Evolutionary conservation across 345 rosid genomes (phyloP), one percentile per base, ranked within the genome.

Genomic region (Lagerstroemia speciosa): DNA sequence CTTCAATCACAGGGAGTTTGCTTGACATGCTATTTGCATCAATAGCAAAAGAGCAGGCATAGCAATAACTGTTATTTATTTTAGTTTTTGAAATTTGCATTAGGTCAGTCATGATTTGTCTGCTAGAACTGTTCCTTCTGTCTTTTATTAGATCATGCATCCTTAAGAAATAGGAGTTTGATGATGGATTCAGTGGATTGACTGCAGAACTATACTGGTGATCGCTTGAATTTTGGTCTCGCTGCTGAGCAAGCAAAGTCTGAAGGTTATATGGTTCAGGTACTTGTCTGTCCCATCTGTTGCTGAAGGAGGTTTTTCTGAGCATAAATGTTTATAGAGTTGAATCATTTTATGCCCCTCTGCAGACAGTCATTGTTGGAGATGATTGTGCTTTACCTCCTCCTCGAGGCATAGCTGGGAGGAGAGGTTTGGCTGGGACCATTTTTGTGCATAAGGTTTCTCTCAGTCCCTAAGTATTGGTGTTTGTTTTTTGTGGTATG

Each of bases 241-340:
- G 98, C 98, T 66, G 95, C 95, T 62, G 98, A 93, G 83, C 96
- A 86, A 86, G 98, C 98, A 67, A 91, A 90, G 81, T 85, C 97
- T 66, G 98, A 93, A 82, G 98, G 97, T 75, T 91, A 84, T 73
- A 81, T 86, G 80, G 80, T 93, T 38, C 96, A 93, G 96, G 98
- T 93, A 82, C 5, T 64, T 53, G 22, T 33, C 48, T 55, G n/a
- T 37, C 43, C 4, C 27, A 46, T 65, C 16, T 65, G 45, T 38
- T 37, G 45, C n/a, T 34, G 5, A 64, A 10, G 48, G 45, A 65
- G 11, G 31, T 22, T 27, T n/a, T 3, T 5, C 9, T 37, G 52
- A n/a, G 29, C 45, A 30, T 22, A n/a, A 68, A 36, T 74, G 53
- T 20, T 38, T 55, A 19, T 48, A 22, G 17, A 48, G 45, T 61